Evolutionary conservation across 345 rosid species (phyloP), one percentile per base, ranked within the genome.

Genomic region (Eucalyptus lansdowneana): DNA sequence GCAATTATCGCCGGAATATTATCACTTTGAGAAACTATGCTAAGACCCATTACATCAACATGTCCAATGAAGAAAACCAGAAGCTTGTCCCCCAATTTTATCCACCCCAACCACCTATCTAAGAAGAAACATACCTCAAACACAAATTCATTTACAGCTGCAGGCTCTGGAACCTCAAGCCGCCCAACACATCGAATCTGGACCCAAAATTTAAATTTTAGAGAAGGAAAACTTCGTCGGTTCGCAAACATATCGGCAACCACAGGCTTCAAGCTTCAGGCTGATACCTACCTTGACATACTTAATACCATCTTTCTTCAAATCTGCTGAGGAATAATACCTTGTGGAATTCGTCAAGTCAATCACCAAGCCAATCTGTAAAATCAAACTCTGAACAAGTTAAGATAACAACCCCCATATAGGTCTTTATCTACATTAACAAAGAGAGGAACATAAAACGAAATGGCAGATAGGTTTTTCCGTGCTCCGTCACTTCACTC

Each of bases 271-370:
- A 37, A 37, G 83, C 83, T 76, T 76, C 42, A 76, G 83, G 47
- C 83, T 6, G 87, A 49, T 67, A 88, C 92, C 91, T 87, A 95
- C 99, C 98, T 97, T 98, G 88, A 98, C 96, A 92, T 98, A 94
- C 92, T 98, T 98, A 87, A 98, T 98, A 88, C 97, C 98, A 14
- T 95, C 97, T 90, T 91, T 96, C 95, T 96, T 95, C 94, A 98
- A 92, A 91, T 97, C 99, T 42, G 88, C 10, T 25, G 96, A 90
- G 89, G 93, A 90, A 93, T 98, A 98, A 94, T 98, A 97, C 69
- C 98, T 98, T 50, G 93, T 91, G 72, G 99, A 97, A 94, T 98
- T 98, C 81, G 99, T 98, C 94, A 98, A 94, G 95, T 98, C 99
- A 89, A 98, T 97, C 92, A 98, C 99, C 89, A 98, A 93, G 90